Evolutionary conservation across 2,329 filamentous ascomycete species (phyloP), one percentile per base, ranked within the genome.

Genomic region (Epichloe sibirici): DNA sequence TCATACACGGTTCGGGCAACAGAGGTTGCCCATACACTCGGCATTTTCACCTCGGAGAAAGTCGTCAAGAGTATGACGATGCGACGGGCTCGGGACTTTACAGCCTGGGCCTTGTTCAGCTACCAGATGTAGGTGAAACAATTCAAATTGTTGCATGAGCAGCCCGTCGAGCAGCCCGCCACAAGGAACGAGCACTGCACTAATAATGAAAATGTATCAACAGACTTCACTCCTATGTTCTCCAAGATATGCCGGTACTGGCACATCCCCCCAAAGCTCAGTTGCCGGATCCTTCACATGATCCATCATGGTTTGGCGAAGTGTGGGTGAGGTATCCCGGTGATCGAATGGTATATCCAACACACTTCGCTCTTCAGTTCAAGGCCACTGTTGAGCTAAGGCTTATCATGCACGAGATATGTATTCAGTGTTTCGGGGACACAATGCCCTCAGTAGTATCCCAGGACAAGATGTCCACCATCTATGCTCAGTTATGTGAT

Each of bases 91-190:
- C 55, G 43, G 28, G 60, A 54, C 5, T 65, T 62, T 25, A 64
- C 68, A 0, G 67, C 68, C 0, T 71, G 69, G 69, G 56, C 61
- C 12, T 37, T 70, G 23, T 71, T 63, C 31, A 66, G 62, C 13
- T 69, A 62, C 63, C 62, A 69, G 57, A 49, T 51, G 64, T 65
- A 34, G 58, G 62, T 56, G 3, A 5, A 31, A n/a, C 13, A 9
- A 11, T 17, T 34, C 13, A 13, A n/a, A 9, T 12, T 3, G 4
- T 34, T 34, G 15, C n/a, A 45, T 28, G 3, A 31, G 8, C 3
- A 21, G 17, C 17, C 17, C 17, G 17, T 2, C 17, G 17, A 21
- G 17, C 17, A 21, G 17, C 17, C 17, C 17, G 3, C 31, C 31
- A 4, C 31, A 11, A 31, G 31, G 31, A 31, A 31, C 31, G 31